phyloP scores from a whole-genome alignment of 2,329 filamentous ascomycete species.

The Pyricularia sp. region DNA sequence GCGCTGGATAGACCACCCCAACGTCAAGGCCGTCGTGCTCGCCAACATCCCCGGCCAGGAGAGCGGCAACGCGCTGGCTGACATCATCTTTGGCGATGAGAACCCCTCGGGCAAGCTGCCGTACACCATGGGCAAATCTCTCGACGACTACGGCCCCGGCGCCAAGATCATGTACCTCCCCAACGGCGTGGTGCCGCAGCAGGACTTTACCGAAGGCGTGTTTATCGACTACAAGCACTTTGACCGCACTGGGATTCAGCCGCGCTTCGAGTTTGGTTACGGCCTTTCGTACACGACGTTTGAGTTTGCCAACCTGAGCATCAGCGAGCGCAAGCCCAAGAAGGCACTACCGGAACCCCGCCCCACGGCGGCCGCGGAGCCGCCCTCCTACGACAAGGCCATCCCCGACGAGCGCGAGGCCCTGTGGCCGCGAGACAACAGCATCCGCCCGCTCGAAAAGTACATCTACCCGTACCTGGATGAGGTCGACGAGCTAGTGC shows the following conservation, averaged over 20 bases:
- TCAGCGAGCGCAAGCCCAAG: conserved; percentile 35
- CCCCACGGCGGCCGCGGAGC: conserved; percentile 24
- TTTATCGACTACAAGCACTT: conserved; percentile 88
- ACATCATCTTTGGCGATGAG: conserved; percentile 65
- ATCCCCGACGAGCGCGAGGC: conserved; percentile 43
- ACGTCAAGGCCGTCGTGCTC: conserved; percentile 65
- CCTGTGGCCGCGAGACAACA: conserved; percentile 39
- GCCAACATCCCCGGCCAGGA: conserved; percentile 84
- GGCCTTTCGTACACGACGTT: conserved; percentile 75
- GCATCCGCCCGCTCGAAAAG: conserved; percentile 47
- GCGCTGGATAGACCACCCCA: conserved; percentile 63
- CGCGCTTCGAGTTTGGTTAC: conserved; percentile 76
- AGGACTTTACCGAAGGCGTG: conserved; percentile 70
- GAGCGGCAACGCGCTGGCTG: conserved; percentile 67
- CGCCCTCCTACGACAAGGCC: conserved; percentile 40
- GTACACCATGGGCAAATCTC: conserved; percentile 67
- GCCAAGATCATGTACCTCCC: conserved; percentile 57
- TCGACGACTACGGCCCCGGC: conserved; percentile 63
- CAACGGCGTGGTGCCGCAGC: conserved; percentile 60
- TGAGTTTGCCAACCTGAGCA: conserved; percentile 39
- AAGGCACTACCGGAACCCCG: conserved; percentile 23
- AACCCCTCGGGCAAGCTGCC: conserved; percentile 72
- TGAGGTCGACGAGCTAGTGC: conserved; percentile 28
- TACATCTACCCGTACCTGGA: conserved; percentile 63
- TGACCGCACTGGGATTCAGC: conserved; percentile 59